Percentiles rank a stretch among this genome's conserved stretches.
These are phyloP conservation scores for Ogataea paradorogensis DNA, from an alignment of 805 yeast genomes.

Conservation along the genomic window DNA sequence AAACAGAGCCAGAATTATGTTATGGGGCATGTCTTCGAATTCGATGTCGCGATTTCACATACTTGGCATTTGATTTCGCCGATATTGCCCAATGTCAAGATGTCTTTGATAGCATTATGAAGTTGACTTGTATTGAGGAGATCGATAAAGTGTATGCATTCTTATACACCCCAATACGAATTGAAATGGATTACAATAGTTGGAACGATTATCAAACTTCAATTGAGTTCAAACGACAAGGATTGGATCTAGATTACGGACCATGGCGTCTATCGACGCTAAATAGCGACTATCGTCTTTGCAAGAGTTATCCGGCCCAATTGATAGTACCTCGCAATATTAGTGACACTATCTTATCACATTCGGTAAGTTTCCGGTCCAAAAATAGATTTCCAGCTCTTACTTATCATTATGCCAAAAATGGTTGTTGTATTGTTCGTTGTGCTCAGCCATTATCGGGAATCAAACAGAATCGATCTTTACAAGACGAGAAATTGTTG, in stretches of 20 bases:
- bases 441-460: constrained; percentile 95
- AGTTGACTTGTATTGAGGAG: constrained; percentile 54
- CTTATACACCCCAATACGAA: constrained; percentile 68
- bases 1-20: constrained; percentile 17
- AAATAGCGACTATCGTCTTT: constrained; percentile 62
- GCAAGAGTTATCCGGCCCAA: constrained; percentile 70
- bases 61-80: constrained; percentile 70
- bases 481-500: constrained; percentile 86
- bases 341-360: constrained; percentile 77
- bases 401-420: constrained; percentile 67
- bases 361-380: constrained; percentile 84
- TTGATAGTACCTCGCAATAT: constrained; percentile 72
- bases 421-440: constrained; percentile 76
- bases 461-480: constrained; percentile 76
- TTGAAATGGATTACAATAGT: constrained; percentile 62
- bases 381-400: constrained; percentile 81
- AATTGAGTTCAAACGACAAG: constrained; percentile 74
- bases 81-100: constrained; percentile 59
- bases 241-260: constrained; percentile 30
- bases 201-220: constrained; percentile 69
- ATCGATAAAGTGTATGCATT: constrained; percentile 73
- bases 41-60: constrained; percentile 82
- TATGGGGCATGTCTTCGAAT: constrained; percentile 58
- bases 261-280: constrained; percentile 70
- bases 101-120: constrained; percentile 69